Base-by-base conservation (phyloP, 305 asterid species). In the Plantago rigida region DNA sequence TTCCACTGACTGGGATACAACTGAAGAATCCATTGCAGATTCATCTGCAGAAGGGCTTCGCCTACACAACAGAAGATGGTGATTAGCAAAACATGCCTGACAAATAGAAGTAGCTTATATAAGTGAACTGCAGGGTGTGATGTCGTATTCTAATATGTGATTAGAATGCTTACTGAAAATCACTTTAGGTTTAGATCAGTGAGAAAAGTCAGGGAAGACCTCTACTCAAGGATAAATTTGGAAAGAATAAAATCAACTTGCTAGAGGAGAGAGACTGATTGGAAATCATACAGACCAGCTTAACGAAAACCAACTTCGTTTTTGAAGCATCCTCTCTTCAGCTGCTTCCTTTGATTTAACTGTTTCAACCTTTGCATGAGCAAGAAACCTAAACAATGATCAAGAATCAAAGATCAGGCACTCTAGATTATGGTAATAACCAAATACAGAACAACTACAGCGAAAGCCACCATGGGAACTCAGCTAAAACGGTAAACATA, bases 291-390 rank as follows among this genome's bases (percentile, higher is more conserved):
- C 95, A 15, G 42, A 92, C 99, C 99, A 92, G 72, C 72, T 72
- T 67, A 83, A 81, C 56, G 99, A 79, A 79, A 92, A 82, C 99
- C 99, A 92, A 79, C 91, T 79, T 69, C 76, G 26, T 80, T 82
- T 89, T 75, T 73, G 81, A 53, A 69, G 84, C 89, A 79, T 71
- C 73, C 82, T 82, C 80, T 78, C 88, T 60, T 86, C 89, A 63
- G 95, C 93, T 64, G 94, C 99, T 78, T 92, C 99, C 83, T 89
- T 92, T 3, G 99, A 88, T 80, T 88, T 92, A 58, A 85, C 93
- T 65, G 96, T 79, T 75, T 92, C 94, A 78, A 86, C 94, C 75
- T 82, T 92, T 57, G 96, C 97, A 74, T 83, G 99, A 73, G 97
- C 99, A 72, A 89, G 94, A 64, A 92, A 92, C 91, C 99, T 92